Conservation (phyloP, 2,329 filamentous ascomycete species). For the Claviceps fusiformis region DNA sequence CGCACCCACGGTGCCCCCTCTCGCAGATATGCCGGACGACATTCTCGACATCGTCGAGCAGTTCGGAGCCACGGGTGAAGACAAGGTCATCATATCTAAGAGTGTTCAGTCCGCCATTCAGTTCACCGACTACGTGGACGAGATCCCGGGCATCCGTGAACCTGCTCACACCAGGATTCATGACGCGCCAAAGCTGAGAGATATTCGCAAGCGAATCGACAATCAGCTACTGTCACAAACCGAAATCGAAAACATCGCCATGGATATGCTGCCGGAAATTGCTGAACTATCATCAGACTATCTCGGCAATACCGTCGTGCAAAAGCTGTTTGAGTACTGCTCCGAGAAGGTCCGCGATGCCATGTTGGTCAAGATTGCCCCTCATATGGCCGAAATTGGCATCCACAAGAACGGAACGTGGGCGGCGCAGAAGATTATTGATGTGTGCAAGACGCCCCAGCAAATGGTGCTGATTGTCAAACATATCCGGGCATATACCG, state of each 20-base stretch:
- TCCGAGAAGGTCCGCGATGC: slow-evolving; percentile 80
- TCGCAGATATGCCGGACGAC: slow-evolving; percentile 68
- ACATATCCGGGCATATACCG: slow-evolving; percentile 69
- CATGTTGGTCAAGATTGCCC: slow-evolving; percentile 79
- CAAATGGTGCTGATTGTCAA: slow-evolving; percentile 82
- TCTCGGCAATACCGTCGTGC: slow-evolving; percentile 96
- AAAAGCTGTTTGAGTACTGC: slow-evolving; percentile 96
- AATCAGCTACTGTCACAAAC: slow-evolving; percentile 75
- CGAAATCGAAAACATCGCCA: slow-evolving; percentile 85
- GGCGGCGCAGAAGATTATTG: slow-evolving; percentile 98
- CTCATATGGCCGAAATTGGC: slow-evolving; percentile 90
- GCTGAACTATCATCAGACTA: slow-evolving; percentile 92
- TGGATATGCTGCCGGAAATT: slow-evolving; percentile 92
- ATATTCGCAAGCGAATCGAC: slow-evolving; percentile 95
- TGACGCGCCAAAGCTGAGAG: slow-evolving; percentile 85
- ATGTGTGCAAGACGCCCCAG: slow-evolving; percentile 71
- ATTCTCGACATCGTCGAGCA: slow-evolving; percentile 78
- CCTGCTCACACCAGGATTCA: slow-evolving; percentile 79
- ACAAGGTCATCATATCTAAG: slow-evolving; percentile 55
- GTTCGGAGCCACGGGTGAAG: slow-evolving; percentile 73
- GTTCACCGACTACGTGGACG: slow-evolving; percentile 58
- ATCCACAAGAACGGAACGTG: slow-evolving; percentile 99
- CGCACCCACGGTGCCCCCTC: slow-evolving; percentile 54
- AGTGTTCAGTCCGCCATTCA: slow-evolving; percentile 66
- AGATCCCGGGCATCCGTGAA: slow-evolving; percentile 82